These are phyloP conservation scores for Jackrogersella minutella DNA, from an alignment of 495 filamentous ascomycete species.

Conservation along the genomic window DNA sequence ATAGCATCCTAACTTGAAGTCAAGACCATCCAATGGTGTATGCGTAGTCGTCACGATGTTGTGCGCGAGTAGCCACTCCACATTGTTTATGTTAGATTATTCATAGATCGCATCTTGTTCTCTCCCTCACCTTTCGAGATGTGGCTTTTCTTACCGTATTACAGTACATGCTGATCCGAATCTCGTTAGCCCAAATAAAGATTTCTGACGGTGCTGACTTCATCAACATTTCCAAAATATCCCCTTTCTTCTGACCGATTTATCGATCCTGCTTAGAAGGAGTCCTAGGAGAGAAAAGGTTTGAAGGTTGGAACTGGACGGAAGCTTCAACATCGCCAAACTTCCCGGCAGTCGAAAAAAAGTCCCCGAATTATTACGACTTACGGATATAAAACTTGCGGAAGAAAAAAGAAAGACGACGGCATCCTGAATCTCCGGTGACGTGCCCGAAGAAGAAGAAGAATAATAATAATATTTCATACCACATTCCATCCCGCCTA, in stretches of 20 bases:
- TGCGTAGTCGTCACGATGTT: constrained; percentile 30
- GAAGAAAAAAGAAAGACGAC: constrained; percentile 19
- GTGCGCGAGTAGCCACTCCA: constrained; percentile 23
- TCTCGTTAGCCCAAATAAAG: constrained; percentile 23
- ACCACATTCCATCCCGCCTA: constrained; percentile 2
- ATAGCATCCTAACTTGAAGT: constrained; percentile 38
- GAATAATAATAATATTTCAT: too few relatives aligned
- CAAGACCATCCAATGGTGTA: constrained; percentile 27
- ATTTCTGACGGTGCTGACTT: constrained; percentile 22
- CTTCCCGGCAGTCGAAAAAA: not conserved
- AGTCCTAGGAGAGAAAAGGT: not conserved
- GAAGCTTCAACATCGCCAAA: constrained; percentile 1
- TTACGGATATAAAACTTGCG: constrained; percentile 1
- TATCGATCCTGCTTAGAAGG: constrained; percentile 1
- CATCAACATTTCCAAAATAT: constrained; percentile 25
- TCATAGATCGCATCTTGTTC: constrained; percentile 26
- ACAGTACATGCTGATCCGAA: constrained; percentile 39
- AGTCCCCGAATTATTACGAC: not conserved
- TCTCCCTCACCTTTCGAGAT: constrained; percentile 11
- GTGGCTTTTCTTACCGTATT: constrained; percentile 20
- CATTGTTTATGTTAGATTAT: constrained; percentile 29
- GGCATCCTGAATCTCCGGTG: constrained; percentile 17
- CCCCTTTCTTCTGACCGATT: constrained; percentile 12
- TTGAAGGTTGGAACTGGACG: not conserved
- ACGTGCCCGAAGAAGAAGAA: constrained; percentile 5